These are phyloP conservation scores for Pseudopyrenochaeta lycopersici DNA, from an alignment of 2,329 filamentous ascomycete species.

Conservation along the genomic window DNA sequence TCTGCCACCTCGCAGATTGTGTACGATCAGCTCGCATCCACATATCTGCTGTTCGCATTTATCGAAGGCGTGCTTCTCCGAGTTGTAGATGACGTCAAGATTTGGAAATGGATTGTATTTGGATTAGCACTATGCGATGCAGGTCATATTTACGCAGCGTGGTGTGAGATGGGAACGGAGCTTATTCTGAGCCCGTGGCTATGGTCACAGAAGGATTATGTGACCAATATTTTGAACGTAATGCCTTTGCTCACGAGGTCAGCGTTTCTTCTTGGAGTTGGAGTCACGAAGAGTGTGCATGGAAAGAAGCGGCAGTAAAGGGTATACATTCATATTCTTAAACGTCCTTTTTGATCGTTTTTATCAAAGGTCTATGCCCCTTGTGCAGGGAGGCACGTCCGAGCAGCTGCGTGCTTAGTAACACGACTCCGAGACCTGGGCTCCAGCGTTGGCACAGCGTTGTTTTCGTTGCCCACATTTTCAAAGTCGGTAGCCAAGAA, in stretches of 20 bases:
- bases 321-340: too few species aligned
- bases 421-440: too few species aligned
- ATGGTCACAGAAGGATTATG: conserved; percentile 51
- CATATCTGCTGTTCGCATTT: conserved; percentile 79
- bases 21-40: conserved; percentile 77
- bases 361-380: too few species aligned
- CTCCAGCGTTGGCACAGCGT: too few species aligned
- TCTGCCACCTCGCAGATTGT: conserved; percentile 59
- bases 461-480: too few species aligned
- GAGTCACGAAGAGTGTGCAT: conserved; percentile 31
- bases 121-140: conserved; percentile 77
- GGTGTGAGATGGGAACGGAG: conserved; percentile 40
- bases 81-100: conserved; percentile 69
- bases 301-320: conserved; percentile 6
- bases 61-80: conserved; percentile 80
- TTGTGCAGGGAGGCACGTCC: too few species aligned
- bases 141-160: conserved; percentile 68
- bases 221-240: conserved; percentile 47
- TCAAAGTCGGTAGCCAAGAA: too few species aligned
- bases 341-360: too few species aligned
- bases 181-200: conserved; percentile 27
- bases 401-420: too few species aligned
- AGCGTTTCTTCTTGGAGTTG: conserved; percentile 49
- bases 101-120: conserved; percentile 74
- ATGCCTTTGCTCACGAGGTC: conserved; percentile 44